A percentile compares a stretch with the other conserved stretches of the same genome.
Evolutionary conservation across 352 stramenopile species (phyloP).

Genomic region (Peronospora belbahrii): DNA sequence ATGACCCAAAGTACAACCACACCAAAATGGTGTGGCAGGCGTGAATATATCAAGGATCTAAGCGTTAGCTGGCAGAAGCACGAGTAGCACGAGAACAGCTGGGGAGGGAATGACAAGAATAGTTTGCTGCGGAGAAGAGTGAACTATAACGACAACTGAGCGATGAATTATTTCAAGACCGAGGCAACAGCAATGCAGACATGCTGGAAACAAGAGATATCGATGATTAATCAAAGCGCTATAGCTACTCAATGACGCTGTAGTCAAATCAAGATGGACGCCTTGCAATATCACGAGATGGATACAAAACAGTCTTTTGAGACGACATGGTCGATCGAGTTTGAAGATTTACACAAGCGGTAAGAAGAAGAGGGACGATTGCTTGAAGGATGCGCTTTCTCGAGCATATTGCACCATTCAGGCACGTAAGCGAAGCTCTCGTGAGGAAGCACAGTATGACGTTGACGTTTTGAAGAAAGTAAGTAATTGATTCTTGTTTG

Average conservation of each 20-base stretch:
- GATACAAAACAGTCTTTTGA: slow-evolving; percentile 42
- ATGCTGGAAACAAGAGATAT: slow-evolving; percentile 41
- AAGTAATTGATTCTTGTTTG: slow-evolving; percentile 54
- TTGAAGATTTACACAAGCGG: slow-evolving; percentile 38
- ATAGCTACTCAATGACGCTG: slow-evolving; percentile 33
- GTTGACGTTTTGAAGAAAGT: slow-evolving; percentile 47
- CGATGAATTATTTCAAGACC: slow-evolving; percentile 42
- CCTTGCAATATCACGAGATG: slow-evolving; percentile 37
- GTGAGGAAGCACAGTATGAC: slow-evolving; percentile 22
- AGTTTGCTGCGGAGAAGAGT: slow-evolving; percentile 40
- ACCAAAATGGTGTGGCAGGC: slow-evolving; percentile 18
- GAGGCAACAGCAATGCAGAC: slow-evolving; percentile 28
- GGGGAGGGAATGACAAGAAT: slow-evolving; percentile 31
- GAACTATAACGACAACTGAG: slow-evolving; percentile 36
- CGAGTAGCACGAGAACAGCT: slow-evolving; percentile 22
- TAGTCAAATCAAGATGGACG: slow-evolving; percentile 45
- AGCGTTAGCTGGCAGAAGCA: slow-evolving; percentile 35
- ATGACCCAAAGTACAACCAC: no score
- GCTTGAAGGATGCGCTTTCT: slow-evolving; percentile 32
- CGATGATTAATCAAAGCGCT: slow-evolving; percentile 28
- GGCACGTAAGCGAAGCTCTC: slow-evolving; percentile 11
- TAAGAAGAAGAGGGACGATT: slow-evolving; percentile 30
- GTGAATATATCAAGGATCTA: slow-evolving; percentile 28
- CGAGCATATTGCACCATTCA: slow-evolving; percentile 30
- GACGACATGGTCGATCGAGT: slow-evolving; percentile 32